Base-by-base conservation (phyloP, 2,329 filamentous ascomycete species). In the Aureobasidium vineae region DNA sequence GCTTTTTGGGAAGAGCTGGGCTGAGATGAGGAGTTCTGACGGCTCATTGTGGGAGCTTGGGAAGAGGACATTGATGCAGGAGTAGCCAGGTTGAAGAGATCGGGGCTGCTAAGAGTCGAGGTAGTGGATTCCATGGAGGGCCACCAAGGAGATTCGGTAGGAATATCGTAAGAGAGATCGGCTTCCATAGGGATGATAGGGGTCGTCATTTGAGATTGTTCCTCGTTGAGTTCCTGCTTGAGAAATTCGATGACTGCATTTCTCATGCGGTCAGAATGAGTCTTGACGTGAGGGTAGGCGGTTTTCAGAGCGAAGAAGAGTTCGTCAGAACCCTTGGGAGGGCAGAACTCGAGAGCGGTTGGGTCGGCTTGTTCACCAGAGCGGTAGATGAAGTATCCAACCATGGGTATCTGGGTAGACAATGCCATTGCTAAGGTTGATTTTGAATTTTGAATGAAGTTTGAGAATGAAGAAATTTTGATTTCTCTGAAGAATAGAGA, bases 231-330 rank as follows among this genome's bases (percentile, higher is more conserved):
- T 69, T 78, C 76, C n/a, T 75, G 69, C 61, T 77, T 66, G 36
- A 77, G 70, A 70, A 76, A 78, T 47, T 76, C 72, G 61, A 78
- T 77, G 54, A 76, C 73, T 45, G 76, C 76, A 49, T 77, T 74
- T 8, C 76, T 73, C 74, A 77, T 75, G 54, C 76, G 75, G 67
- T 77, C 76, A n/a, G 74, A 73, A 61, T 78, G 76, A 53, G 72
- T 75, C 59, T 72, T 73, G 40, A 75, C 69, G 60, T 75, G 71
- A 5, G 76, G 75, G 64, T 71, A 78, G 28, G 75, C 74, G 33
- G 67, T 59, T 49, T 74, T 70, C 26, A 78, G 70, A 47, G 76
- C 76, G 57, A 77, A 75, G 71, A 77, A 77, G 6, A 78, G 72
- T 64, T 77, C 76, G 61, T 78, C 76, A 13, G 76, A 78, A 64